These are phyloP conservation scores for Solanum aculeatissimum DNA, from an alignment of 305 asterid genomes.

Conservation along the genomic window DNA sequence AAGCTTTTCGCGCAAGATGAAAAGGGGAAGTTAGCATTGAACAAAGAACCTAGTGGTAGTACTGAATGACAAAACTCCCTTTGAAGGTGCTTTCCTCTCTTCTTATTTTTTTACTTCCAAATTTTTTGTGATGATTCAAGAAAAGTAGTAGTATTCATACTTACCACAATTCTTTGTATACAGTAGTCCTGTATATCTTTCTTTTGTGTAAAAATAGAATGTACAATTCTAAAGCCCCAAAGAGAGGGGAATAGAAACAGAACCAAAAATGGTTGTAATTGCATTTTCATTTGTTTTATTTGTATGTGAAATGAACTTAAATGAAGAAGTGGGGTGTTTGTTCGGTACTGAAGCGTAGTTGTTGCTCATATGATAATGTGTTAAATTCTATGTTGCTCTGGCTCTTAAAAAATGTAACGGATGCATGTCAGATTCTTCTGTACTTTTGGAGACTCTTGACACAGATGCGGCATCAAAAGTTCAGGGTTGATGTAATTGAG, in stretches of 20 bases:
- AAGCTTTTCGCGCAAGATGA: constrained; percentile 46
- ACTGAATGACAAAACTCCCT: neutral
- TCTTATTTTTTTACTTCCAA: neutral
- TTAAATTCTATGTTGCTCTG: neutral
- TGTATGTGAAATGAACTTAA: neutral
- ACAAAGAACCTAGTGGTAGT: constrained; percentile 19
- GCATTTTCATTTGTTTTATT: neutral
- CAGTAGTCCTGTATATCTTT: neutral
- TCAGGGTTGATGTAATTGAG: too few species aligned
- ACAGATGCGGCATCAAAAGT: too few species aligned
- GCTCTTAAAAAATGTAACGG: too few species aligned
- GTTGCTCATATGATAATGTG: neutral
- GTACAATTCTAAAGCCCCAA: neutral
- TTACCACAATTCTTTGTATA: neutral
- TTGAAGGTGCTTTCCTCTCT: neutral
- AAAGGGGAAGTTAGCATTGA: constrained; percentile 30
- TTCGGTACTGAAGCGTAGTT: too few species aligned
- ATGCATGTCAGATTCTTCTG: too few species aligned
- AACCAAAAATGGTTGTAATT: neutral
- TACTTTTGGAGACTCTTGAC: too few species aligned
- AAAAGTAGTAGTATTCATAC: neutral
- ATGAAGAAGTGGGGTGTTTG: too few species aligned
- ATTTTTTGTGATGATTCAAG: neutral
- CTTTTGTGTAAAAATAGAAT: neutral
- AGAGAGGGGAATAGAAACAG: neutral